Base-by-base conservation (phyloP, 106 monocot species). In the Xerophyta viscosa region DNA sequence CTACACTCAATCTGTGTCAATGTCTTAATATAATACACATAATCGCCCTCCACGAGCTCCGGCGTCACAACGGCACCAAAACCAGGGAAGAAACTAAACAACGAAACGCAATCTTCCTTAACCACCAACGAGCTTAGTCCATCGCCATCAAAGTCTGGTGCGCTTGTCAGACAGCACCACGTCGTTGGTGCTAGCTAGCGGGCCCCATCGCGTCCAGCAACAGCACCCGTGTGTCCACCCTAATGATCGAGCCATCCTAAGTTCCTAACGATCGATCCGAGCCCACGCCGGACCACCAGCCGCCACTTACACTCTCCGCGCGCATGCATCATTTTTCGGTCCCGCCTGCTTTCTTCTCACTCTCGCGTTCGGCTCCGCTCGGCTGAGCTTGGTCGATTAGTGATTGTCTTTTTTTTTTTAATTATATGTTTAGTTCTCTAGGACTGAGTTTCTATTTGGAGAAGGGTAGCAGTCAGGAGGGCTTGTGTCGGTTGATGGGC, bases 271-370 rank as follows among this genome's bases (percentile, higher is more conserved):
- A 85, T 85, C 50, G 24, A 50, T 71, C 59, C 60, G 75, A 66
- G 65, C 79, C 76, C 80, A 86, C 76, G 76, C 77, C 77, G 72
- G 86, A 76, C 79, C 75, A 54, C 4, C 54, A 65, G 80, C 71
- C 80, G 72, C 79, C 71, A 76, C 64, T 48, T 50, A 41, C 66
- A 36, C 47, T 6, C 52, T 25, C 30, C 48, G n/a, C n/a, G n/a
- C 39, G 48, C 67, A 46, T 23, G 58, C 51, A 28, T 61, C 51
- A 47, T 46, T 65, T 21, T 28, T 27, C 20, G 41, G 21, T 17
- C 27, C 54, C 18, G n/a, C 3, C 17, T n/a, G n/a, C n/a, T 23
- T 8, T 12, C 24, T 50, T 21, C 54, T 48, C 58, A 29, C 61
- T 7, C 8, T 15, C 27, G 49, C 18, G 2, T n/a, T 15, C 22